Percentiles rank a stretch among this genome's conserved stretches.
phyloP scores from a whole-genome alignment of 495 filamentous ascomycete species.

The Tuber melanosporum region DNA sequence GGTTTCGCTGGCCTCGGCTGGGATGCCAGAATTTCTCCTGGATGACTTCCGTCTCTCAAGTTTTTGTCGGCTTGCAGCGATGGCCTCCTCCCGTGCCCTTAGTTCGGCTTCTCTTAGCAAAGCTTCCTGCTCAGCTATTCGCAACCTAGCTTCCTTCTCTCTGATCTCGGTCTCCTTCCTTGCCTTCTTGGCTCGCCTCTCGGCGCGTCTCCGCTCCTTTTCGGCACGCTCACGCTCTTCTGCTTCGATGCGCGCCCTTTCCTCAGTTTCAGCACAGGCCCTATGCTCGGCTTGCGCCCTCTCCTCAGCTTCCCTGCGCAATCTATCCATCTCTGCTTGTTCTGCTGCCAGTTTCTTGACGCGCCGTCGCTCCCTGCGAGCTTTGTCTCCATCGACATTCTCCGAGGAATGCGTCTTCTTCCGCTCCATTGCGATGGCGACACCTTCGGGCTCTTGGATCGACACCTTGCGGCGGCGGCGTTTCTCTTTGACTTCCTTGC shows the following conservation, averaged over 20 bases:
- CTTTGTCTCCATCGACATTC: slow-evolving; percentile 21
- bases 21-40: slow-evolving; percentile 21
- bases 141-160: slow-evolving; percentile 20
- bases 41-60: slow-evolving; percentile 32
- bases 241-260: slow-evolving; percentile 17
- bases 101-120: slow-evolving; percentile 20
- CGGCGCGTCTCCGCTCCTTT: slow-evolving; percentile 24
- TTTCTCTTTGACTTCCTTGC: slow-evolving; percentile 22
- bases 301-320: slow-evolving; percentile 16
- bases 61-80: slow-evolving; percentile 23
- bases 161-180: slow-evolving; percentile 25
- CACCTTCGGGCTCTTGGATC: slow-evolving; percentile 14
- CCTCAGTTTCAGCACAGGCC: slow-evolving; percentile 16
- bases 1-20: slow-evolving; percentile 21
- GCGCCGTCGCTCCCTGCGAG: slow-evolving; percentile 28
- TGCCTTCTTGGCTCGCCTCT: slow-evolving; percentile 26
- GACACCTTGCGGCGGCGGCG: slow-evolving; percentile 20
- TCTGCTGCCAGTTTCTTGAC: slow-evolving; percentile 23
- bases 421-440: slow-evolving; percentile 21
- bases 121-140: slow-evolving; percentile 20
- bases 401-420: slow-evolving; percentile 20
- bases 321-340: slow-evolving; percentile 19
- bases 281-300: slow-evolving; percentile 13
- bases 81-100: slow-evolving; percentile 19
- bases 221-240: slow-evolving; percentile 18